phyloP scores from a whole-genome alignment of 345 rosid species.

The Corchorus olitorius region DNA sequence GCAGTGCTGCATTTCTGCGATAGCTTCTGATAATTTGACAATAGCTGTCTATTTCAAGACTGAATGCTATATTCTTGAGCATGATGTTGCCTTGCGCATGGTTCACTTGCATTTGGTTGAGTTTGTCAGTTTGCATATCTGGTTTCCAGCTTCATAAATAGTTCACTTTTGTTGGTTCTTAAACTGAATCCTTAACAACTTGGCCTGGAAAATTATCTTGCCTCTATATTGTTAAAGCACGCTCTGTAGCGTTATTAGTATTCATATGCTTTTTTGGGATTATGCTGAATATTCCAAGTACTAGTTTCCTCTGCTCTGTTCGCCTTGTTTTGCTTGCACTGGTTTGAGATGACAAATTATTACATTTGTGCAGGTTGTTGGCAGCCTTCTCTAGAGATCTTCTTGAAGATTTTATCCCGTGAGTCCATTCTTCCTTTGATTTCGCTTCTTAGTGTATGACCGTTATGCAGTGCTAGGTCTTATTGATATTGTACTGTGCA shows the following conservation, averaged over 20 bases:
- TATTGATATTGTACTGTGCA: neutral
- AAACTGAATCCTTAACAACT: neutral
- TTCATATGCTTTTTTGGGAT: neutral
- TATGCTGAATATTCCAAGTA: neutral
- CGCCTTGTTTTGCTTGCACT: neutral
- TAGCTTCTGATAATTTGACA: neutral
- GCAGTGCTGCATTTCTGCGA: neutral
- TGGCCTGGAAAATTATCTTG: neutral
- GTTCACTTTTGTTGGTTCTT: neutral
- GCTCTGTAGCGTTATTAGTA: neutral
- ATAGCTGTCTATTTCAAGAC: neutral
- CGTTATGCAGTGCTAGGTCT: neutral
- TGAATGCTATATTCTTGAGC: neutral
- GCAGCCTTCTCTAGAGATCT: constrained; percentile 91
- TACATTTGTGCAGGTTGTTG: constrained; percentile 59
- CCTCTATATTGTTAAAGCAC: neutral
- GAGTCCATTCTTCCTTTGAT: constrained; percentile 43
- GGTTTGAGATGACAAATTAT: neutral
- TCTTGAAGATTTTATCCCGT: constrained; percentile 68
- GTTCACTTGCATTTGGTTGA: neutral
- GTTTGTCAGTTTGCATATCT: neutral
- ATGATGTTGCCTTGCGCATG: neutral
- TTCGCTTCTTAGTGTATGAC: neutral
- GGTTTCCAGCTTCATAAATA: neutral
- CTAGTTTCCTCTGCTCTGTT: neutral